Conservation (phyloP, 192 early-diverging fungal species). For the Cladochytrium replicatum region DNA sequence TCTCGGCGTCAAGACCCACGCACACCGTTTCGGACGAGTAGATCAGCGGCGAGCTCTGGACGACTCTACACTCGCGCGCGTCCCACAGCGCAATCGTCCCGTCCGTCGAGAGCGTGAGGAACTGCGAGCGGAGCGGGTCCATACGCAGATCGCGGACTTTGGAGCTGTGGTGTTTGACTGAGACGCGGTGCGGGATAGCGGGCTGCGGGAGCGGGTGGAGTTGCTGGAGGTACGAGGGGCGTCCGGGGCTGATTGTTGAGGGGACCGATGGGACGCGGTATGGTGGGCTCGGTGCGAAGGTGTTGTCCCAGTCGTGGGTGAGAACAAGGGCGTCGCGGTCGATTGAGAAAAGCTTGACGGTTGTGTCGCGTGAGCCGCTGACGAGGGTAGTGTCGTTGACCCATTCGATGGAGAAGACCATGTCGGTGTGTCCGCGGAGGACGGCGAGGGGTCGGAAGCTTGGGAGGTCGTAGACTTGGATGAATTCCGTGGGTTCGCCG, state of each 20-base stretch:
- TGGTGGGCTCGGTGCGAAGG: too few species aligned
- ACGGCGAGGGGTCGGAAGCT: slow-evolving; percentile 43
- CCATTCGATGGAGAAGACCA: slow-evolving; percentile 57
- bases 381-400: slow-evolving; percentile 45
- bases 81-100: slow-evolving; percentile 61
- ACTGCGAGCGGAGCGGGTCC: slow-evolving; percentile 17
- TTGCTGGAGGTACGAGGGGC: not conserved
- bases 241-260: too few species aligned
- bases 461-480: slow-evolving; percentile 51
- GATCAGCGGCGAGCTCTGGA: slow-evolving; percentile 7
- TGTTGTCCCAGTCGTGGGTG: too few species aligned
- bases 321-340: too few species aligned
- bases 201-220: not conserved
- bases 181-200: slow-evolving; percentile 24
- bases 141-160: slow-evolving; percentile 51
- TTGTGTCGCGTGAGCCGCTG: slow-evolving; percentile 50
- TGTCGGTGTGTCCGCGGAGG: slow-evolving; percentile 52
- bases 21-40: slow-evolving; percentile 24
- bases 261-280: too few species aligned
- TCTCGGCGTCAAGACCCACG: slow-evolving; percentile 6
- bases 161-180: slow-evolving; percentile 21
- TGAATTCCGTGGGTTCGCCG: slow-evolving; percentile 45
- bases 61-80: not conserved
- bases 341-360: slow-evolving; percentile 43
- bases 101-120: slow-evolving; percentile 48